phyloP scores from a whole-genome alignment of 805 yeast genomes.

The Diddensiella santjacobensis region DNA sequence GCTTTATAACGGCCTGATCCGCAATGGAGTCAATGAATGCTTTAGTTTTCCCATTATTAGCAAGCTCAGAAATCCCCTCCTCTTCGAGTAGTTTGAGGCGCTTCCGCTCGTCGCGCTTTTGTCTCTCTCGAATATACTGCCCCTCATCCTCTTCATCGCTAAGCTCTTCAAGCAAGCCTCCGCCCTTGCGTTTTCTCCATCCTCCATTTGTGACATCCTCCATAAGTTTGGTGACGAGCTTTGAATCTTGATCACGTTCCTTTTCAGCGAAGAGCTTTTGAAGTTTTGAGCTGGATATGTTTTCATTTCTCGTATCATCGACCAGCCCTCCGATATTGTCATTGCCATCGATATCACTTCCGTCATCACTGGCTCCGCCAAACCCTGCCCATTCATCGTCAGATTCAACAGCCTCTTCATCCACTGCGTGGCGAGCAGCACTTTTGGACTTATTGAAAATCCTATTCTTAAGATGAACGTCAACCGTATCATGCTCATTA shows the following conservation, averaged over 20 bases:
- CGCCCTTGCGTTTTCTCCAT: conserved; percentile 20
- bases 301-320: conserved; percentile 22
- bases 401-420: conserved; percentile 29
- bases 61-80: conserved; percentile 19
- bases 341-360: conserved; percentile 15
- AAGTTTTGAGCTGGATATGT: conserved; percentile 13
- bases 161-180: conserved; percentile 16
- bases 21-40: conserved; percentile 27
- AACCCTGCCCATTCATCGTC: conserved; percentile 32
- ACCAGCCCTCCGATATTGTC: conserved; percentile 24
- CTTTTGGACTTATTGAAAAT: conserved; percentile 14
- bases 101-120: conserved; percentile 20
- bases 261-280: conserved; percentile 22
- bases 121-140: conserved; percentile 14
- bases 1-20: conserved; percentile 11
- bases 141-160: conserved; percentile 16
- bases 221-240: conserved; percentile 23
- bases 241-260: conserved; percentile 21
- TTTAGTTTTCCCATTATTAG: conserved; percentile 23
- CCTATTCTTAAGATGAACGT: not conserved
- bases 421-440: conserved; percentile 18
- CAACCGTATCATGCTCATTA: not conserved
- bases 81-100: conserved; percentile 22
- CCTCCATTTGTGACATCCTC: conserved; percentile 28
- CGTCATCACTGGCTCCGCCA: conserved; percentile 28